A percentile compares a stretch with the other conserved stretches of the same genome.
phyloP scores from a whole-genome alignment of 163 green algal genomes.

The Scenedesmus sp. region DNA sequence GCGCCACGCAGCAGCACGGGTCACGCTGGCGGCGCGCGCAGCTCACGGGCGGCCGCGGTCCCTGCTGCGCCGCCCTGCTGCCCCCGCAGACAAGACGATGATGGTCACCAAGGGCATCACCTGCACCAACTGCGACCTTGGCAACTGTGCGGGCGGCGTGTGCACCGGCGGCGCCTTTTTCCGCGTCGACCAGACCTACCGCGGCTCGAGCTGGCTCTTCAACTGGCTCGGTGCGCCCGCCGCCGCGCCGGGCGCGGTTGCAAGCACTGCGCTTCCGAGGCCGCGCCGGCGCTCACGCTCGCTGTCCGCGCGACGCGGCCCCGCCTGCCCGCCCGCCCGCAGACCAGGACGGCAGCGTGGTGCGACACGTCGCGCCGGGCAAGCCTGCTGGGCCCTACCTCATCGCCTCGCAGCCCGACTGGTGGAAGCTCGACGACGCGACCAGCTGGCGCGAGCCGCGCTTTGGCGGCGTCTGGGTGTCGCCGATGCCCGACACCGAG shows the following conservation, averaged over 20 bases:
- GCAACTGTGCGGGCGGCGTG: neutral
- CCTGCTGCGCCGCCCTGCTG: too few species aligned
- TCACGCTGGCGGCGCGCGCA: too few species aligned
- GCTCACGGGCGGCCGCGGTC: too few species aligned
- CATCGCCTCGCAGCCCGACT: constrained; percentile 27
- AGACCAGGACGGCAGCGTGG: constrained; percentile 34
- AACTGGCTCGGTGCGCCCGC: too few species aligned
- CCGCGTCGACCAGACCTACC: constrained; percentile 34
- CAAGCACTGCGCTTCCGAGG: too few species aligned
- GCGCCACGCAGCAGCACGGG: too few species aligned
- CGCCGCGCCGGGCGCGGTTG: too few species aligned
- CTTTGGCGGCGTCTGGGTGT: constrained; percentile 1
- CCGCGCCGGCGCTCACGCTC: too few species aligned
- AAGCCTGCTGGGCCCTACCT: constrained; percentile 11
- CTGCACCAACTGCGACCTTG: constrained; percentile 58
- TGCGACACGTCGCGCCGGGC: neutral
- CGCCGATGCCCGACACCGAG: constrained; percentile 10
- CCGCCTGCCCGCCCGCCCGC: too few species aligned
- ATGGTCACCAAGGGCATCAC: constrained; percentile 51
- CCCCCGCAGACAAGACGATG: constrained; percentile 37
- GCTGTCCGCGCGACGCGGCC: too few species aligned
- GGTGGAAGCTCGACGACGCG: constrained; percentile 31
- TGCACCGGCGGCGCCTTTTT: constrained; percentile 38
- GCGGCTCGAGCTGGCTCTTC: constrained; percentile 51
- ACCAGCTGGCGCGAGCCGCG: constrained; percentile 23